Evolutionary conservation across 768 basidiomycete genomes (phyloP).

Genomic region (Multifurca ochricompacta): DNA sequence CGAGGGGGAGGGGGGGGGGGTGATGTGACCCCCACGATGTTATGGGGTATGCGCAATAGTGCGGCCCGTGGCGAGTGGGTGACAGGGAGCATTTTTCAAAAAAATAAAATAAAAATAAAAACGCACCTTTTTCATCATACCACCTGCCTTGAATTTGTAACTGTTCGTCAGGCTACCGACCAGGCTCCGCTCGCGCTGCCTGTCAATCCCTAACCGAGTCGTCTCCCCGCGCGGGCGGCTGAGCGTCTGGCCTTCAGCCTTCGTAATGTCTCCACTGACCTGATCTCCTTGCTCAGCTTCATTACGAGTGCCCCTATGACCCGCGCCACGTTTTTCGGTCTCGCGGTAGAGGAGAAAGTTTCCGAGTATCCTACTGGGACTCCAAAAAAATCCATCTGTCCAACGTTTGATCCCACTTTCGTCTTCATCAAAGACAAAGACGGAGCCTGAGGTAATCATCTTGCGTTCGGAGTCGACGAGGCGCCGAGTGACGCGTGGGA

Average conservation of each 20-base stretch:
- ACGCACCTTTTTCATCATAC: slow-evolving; percentile 94
- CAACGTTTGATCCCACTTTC: slow-evolving; percentile 96
- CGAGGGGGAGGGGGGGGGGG: background rate
- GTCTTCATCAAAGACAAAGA: slow-evolving; percentile 96
- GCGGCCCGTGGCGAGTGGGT: background rate
- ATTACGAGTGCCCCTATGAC: slow-evolving; percentile 46
- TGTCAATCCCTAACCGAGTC: slow-evolving; percentile 45
- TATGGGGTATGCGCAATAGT: background rate
- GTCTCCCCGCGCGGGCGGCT: slow-evolving; percentile 57
- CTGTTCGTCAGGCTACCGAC: slow-evolving; percentile 89
- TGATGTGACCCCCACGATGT: background rate
- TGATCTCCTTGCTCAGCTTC: slow-evolving; percentile 30
- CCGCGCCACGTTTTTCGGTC: slow-evolving; percentile 74
- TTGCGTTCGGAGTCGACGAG: slow-evolving; percentile 88
- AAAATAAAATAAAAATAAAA: background rate
- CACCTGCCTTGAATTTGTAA: slow-evolving; percentile 88
- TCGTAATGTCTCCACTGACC: slow-evolving; percentile 18
- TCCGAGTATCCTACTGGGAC: slow-evolving; percentile 83
- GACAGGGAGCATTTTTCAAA: background rate
- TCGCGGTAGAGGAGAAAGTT: slow-evolving; percentile 96
- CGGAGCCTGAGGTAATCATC: slow-evolving; percentile 89
- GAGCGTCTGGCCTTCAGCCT: slow-evolving; percentile 37
- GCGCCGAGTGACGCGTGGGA: slow-evolving; percentile 85
- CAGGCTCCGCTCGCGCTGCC: slow-evolving; percentile 69
- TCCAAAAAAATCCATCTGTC: slow-evolving; percentile 98